Evolutionary conservation across 306 rosid species (phyloP), one percentile per base, ranked within the genome.

Genomic region (Cucurbita argyrosperma): DNA sequence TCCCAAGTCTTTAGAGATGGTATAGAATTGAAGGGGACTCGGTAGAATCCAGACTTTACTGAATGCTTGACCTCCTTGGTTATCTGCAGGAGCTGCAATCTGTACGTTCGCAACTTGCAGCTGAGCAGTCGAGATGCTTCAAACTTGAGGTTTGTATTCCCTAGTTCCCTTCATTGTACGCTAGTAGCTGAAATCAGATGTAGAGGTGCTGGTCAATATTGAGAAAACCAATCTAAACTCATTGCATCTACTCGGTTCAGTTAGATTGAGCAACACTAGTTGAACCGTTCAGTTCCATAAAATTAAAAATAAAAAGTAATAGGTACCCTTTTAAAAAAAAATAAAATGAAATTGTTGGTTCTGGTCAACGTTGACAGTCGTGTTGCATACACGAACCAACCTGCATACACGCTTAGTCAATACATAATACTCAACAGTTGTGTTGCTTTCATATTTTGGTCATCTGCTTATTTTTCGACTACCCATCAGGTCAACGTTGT

Each of bases 61-160:
- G 39, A 59, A 51, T 26, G 53, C 23, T 46, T 84, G 63, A 59
- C 74, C 60, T 67, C 39, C 56, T 70, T 76, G 45, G 54, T 16
- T 7, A 38, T 79, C 54, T 79, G 76, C 80, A 92, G 96, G 98
- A 92, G 88, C 98, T 92, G 83, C 96, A 92, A 82, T 92, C 96
- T n/a, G 88, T 90, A 46, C 93, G 98, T 7, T 88, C 91, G 23
- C 96, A 92, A 80, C 96, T 92, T 74, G 98, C 91, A 49, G 80
- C 93, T 47, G 96, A 92, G 87, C 98, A 92, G 74, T 92, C 98
- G 6, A 90, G 96, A 81, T 92, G 96, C 84, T 92, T 92, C 88
- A 92, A 92, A 82, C 96, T 92, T 10, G 98, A 92, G 96, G 98
- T 92, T 84, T 59, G 52, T 76, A 10, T 76, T 76, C 67, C 38